Base-by-base conservation (phyloP, 1,284 basidiomycete genomes). In the Ustilago hordei region DNA sequence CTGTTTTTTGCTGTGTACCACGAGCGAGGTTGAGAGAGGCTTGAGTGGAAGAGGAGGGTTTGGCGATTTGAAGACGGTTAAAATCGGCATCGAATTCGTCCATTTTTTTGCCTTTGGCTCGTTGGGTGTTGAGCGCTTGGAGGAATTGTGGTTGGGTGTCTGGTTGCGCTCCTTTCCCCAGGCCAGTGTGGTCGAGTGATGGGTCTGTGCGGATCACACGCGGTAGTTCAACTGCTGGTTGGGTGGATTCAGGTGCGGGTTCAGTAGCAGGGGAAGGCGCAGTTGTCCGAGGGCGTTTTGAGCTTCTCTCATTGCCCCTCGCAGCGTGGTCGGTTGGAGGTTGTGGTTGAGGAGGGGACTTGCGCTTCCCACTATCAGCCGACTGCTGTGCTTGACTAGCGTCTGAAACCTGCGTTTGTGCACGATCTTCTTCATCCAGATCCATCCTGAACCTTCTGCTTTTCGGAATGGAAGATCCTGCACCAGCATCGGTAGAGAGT, bases 61-160 rank as follows among this genome's bases (percentile, higher is more conserved):
- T 80, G 15, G 75, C 69, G 38, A 80, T 74, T 15, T 71, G 65
- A 6, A 83, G 71, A 8, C 67, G 67, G 53, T 83, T 79, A 61
- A 83, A 83, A 34, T 83, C 81, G 52, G 72, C 69, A 50, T 83
- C 81, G 50, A 81, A 83, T 11, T 69, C 69, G 64, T 83, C 81
- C 60, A 79, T 64, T 43, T 60, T 66, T 35, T 71, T 78, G 19
- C 69, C 68, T 38, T 72, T 64, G 23, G 78, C 76, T 13, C 67
- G 69, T 50, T 75, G 69, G 3, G 76, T 80, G 58, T 67, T 72
- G 61, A 83, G 64, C 3, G 80, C 79, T 55, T 73, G 68, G 17
- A 83, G 71, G 60, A 83, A 83, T 31, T 69, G 59, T 4, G 74
- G 72, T 35, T 82, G 75, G n/a, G 59, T 55, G 47, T 80, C 78